A percentile compares a stretch with the other conserved stretches of the same genome.
These are phyloP conservation scores for Hericium rajendrae DNA, from an alignment of 768 basidiomycete genomes.

Conservation along the genomic window DNA sequence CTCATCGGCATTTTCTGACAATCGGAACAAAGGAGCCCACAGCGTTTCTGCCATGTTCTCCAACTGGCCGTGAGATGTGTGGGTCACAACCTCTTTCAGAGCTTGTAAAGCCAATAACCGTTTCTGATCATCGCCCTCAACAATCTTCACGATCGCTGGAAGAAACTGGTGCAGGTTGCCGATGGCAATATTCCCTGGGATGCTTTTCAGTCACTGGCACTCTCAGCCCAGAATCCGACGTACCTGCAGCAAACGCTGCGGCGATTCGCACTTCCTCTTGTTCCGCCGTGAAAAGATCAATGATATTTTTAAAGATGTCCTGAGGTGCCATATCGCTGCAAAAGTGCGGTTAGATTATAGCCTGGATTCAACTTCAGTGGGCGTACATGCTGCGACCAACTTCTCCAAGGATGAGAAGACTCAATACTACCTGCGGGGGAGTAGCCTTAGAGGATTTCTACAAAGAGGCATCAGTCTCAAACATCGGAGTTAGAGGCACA, in stretches of 20 bases:
- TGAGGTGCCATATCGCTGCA: conserved; percentile 83
- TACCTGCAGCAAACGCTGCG: conserved; percentile 90
- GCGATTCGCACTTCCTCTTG: conserved; percentile 84
- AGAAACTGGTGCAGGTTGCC: conserved; percentile 86
- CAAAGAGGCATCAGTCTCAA: not conserved
- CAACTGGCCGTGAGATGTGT: conserved; percentile 76
- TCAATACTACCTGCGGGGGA: conserved; percentile 63
- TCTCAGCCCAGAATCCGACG: conserved; percentile 11
- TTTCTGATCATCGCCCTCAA: conserved; percentile 66
- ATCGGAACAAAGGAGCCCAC: conserved; percentile 88
- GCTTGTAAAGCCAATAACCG: conserved; percentile 84
- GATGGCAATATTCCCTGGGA: conserved; percentile 84
- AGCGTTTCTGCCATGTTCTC: conserved; percentile 82
- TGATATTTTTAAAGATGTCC: conserved; percentile 67
- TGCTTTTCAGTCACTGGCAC: not conserved
- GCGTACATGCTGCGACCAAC: conserved; percentile 83
- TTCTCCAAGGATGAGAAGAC: conserved; percentile 85
- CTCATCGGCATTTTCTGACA: conserved; percentile 85
- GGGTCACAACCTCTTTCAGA: conserved; percentile 91
- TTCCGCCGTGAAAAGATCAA: conserved; percentile 66
- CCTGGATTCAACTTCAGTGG: not conserved
- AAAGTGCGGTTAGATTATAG: not conserved
- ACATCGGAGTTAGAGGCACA: not conserved
- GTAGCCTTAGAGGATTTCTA: conserved; percentile 44
- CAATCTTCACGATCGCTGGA: conserved; percentile 71